These are phyloP conservation scores for Globisporangium sylvaticum DNA, from an alignment of 352 stramenopile genomes.

Conservation along the genomic window DNA sequence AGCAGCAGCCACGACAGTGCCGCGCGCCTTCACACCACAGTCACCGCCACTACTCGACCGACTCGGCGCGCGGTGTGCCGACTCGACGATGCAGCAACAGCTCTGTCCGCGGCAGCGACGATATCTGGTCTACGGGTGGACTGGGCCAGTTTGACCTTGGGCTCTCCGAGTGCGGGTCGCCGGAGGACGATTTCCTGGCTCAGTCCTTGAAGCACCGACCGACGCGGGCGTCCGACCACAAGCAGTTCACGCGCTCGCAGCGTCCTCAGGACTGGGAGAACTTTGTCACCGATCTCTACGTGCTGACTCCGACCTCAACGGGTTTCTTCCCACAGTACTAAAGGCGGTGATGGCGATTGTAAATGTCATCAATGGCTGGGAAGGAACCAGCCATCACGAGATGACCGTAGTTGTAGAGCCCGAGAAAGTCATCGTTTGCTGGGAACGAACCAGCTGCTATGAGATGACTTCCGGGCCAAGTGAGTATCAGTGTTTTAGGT, in stretches of 20 bases:
- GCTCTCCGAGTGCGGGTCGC: not conserved
- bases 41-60: not conserved
- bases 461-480: not conserved
- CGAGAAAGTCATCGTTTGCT: not conserved
- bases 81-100: not conserved
- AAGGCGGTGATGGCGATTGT: not conserved
- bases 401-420: not conserved
- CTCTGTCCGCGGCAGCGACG: not conserved
- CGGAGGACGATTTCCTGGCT: not conserved
- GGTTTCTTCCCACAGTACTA: constrained; percentile 1
- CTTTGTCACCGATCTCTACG: constrained; percentile 12
- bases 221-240: constrained; percentile 2
- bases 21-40: not conserved
- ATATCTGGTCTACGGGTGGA: not conserved
- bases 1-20: not conserved
- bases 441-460: not conserved
- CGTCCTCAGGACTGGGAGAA: constrained; percentile 10
- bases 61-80: not conserved
- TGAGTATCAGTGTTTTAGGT: not conserved
- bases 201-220: not conserved
- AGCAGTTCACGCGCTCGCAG: constrained; percentile 3
- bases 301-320: not conserved
- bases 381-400: not conserved
- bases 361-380: not conserved
- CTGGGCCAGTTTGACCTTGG: constrained; percentile 11